These are phyloP conservation scores for Phytopythium aichiense DNA, from an alignment of 352 stramenopile genomes.

Conservation along the genomic window DNA sequence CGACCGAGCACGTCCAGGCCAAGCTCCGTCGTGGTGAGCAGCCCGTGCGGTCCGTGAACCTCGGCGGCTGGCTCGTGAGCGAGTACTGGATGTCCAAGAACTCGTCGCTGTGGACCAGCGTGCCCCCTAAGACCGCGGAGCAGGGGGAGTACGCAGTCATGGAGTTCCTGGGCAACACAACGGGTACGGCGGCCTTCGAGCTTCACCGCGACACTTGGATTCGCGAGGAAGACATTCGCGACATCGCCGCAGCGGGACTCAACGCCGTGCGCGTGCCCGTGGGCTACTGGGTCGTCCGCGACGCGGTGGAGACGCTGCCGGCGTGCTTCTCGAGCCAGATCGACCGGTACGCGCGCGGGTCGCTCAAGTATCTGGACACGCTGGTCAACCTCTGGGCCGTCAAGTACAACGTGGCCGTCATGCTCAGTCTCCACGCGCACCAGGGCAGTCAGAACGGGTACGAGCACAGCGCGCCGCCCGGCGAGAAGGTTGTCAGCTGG, in stretches of 20 bases:
- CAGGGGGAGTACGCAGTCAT: constrained; percentile 28
- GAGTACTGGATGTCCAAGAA: constrained; percentile 25
- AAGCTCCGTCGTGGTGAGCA: constrained; percentile 21
- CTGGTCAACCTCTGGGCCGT: constrained; percentile 32
- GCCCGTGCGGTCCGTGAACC: constrained; percentile 19
- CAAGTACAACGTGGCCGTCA: constrained; percentile 15
- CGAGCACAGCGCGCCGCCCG: constrained; percentile 38
- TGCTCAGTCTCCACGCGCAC: constrained; percentile 46
- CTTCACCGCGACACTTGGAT: constrained; percentile 26
- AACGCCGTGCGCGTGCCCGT: constrained; percentile 34
- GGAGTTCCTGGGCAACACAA: constrained; percentile 12
- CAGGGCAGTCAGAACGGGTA: constrained; percentile 52
- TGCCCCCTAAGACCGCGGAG: constrained; percentile 6
- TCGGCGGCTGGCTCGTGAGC: constrained; percentile 26
- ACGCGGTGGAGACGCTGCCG: neutral
- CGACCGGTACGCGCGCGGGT: constrained; percentile 4
- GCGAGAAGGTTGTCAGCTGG: constrained; percentile 16
- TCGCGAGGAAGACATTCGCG: constrained; percentile 20
- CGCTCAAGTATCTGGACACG: constrained; percentile 47
- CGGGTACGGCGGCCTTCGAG: constrained; percentile 16
- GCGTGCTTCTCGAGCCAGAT: neutral
- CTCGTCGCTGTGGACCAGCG: constrained; percentile 9
- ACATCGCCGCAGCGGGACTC: constrained; percentile 17
- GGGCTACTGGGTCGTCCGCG: constrained; percentile 25
- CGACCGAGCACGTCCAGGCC: constrained; percentile 20